phyloP scores from a whole-genome alignment of 75 land plant species.

The Azolla pinnata region DNA sequence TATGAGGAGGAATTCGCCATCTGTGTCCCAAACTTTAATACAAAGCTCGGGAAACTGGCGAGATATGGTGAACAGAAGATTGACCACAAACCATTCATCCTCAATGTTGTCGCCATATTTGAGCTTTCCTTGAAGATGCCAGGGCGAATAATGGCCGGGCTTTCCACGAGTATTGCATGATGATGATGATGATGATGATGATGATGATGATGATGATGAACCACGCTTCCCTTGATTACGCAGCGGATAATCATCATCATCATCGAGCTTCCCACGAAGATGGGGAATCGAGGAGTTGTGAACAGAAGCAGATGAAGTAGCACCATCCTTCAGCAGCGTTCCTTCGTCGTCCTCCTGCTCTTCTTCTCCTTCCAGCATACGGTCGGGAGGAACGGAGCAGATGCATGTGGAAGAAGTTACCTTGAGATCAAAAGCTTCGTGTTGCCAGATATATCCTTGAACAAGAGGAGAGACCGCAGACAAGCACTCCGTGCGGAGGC shows the following conservation, averaged over 20 bases:
- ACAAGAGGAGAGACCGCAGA: conserved; percentile 26
- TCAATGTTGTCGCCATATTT: conserved; percentile 79
- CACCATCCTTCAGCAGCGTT: neutral
- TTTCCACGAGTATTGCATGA: too few relatives aligned
- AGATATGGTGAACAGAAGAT: conserved; percentile 45
- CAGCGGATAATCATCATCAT: too few relatives aligned
- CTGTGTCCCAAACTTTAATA: conserved; percentile 69
- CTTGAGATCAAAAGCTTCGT: conserved; percentile 64
- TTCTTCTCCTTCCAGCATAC: too few relatives aligned
- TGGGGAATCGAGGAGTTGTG: too few relatives aligned
- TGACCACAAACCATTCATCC: conserved; percentile 97
- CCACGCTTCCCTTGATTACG: too few relatives aligned
- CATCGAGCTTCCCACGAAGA: too few relatives aligned
- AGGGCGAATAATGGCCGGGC: conserved; percentile 14
- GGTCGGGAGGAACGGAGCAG: conserved; percentile 4
- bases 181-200: too few relatives aligned
- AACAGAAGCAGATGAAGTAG: neutral
- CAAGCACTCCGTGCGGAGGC: conserved; percentile 44
- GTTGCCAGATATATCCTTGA: conserved; percentile 76
- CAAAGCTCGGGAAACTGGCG: conserved; percentile 26
- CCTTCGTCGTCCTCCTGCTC: neutral
- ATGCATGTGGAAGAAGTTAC: conserved; percentile 8
- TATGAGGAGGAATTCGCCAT: conserved; percentile 91
- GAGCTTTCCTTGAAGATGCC: conserved; percentile 58
- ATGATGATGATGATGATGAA: too few relatives aligned